Conservation (phyloP, 208 protist species). For the Acanthamoeba lenticulata region DNA sequence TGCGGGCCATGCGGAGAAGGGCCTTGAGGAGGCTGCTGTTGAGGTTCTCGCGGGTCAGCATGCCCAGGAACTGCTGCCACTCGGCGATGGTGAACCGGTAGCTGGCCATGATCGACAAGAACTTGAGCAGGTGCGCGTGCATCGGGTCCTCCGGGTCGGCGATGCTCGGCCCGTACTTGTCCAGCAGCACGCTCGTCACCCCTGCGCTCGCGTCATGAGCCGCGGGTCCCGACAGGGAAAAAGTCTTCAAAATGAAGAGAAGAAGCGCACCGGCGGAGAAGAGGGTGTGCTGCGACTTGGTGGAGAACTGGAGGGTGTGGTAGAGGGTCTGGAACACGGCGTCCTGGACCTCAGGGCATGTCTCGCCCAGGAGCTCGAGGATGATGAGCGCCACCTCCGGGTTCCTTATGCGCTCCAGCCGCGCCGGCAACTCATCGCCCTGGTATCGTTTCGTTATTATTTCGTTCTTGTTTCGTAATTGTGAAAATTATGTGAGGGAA, state of each 20-base stretch:
- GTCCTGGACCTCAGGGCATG: neutral
- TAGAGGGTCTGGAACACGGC: neutral
- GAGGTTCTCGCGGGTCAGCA: constrained; percentile 31
- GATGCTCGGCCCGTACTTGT: constrained; percentile 13
- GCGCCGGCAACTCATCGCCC: neutral
- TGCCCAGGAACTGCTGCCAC: constrained; percentile 47
- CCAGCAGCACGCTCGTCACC: neutral
- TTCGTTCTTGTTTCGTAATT: neutral
- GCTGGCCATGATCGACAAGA: constrained; percentile 12
- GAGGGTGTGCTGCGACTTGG: constrained; percentile 3
- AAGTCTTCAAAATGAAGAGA: neutral
- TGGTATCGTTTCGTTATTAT: too few relatives aligned
- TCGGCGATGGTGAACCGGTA: constrained; percentile 57
- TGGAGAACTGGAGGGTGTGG: neutral
- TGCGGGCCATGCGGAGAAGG: neutral
- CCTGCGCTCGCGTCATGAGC: neutral
- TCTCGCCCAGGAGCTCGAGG: constrained; percentile 37
- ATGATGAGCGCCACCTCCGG: constrained; percentile 28
- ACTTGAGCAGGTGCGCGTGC: constrained; percentile 18
- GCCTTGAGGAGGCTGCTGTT: constrained; percentile 30
- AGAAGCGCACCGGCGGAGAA: neutral
- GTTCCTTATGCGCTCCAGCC: neutral
- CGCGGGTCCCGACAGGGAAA: neutral
- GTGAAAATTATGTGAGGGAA: neutral
- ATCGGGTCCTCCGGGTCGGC: neutral